Base-by-base conservation (phyloP, 768 basidiomycete species). In the Exsudoporus frostii region DNA sequence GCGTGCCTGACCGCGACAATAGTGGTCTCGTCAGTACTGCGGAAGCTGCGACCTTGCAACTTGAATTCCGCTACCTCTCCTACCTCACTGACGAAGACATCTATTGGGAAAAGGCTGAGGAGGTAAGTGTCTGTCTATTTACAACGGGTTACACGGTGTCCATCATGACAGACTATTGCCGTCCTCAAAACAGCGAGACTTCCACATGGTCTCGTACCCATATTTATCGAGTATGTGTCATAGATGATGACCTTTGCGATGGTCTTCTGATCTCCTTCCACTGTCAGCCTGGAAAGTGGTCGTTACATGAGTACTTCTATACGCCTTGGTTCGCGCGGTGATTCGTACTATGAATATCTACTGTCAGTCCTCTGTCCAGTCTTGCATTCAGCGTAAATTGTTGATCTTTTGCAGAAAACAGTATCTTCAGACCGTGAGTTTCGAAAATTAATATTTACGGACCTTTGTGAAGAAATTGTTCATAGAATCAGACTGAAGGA, bases 331-430 rank as follows among this genome's bases (percentile, higher is more conserved):
- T 93, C 93, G 32, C 79, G 93, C 39, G 95, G 88, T 29, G 95
- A 98, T 68, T 93, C 91, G 3, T 98, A 86, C 72, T 98, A 97
- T 65, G 95, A 96, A 68, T 93, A 95, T 65, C 71, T 93, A 15
- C 64, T 94, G 88, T 90, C 56, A 73, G 82, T 69, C 10, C 34
- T 32, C 22, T 45, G 20, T 17, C 10, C 43, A 24, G 14, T 47
- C 45, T 39, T 15, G 29, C 47, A 17, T 8, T 24, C 19, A 25
- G 7, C 19, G 20, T 40, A 20, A 36, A 25, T 50, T 5, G 29
- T 40, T 65, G 22, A 60, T 45, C 7, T 47, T 39, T 51, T 11
- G 0, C 44, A 69, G 70, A 34, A 69, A 69, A 56, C 68, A 69
- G n/a, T 69, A 64, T 38, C 50, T 69, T 19, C 68, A 70, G 49